Base-by-base conservation (phyloP, 441 rosid genomes). In the Macaranga tanarius region DNA sequence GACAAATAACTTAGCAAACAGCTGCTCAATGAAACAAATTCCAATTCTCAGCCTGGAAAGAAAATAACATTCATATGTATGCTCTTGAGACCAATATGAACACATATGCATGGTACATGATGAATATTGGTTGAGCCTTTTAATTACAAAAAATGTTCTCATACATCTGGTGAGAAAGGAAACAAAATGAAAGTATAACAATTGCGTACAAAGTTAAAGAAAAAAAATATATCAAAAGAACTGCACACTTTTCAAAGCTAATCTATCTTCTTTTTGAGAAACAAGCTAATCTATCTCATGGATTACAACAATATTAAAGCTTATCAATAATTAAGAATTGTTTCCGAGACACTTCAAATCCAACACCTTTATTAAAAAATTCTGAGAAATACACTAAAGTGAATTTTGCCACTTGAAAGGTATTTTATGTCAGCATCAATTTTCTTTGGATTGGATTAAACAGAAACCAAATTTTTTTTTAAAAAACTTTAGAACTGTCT, bases 1-100 rank as follows among this genome's bases (percentile, higher is more conserved):
- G 65, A 65, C 25, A 76, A 34, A 76, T 9, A 72, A 63, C 59
- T 72, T 25, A 75, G 67, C 63, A 10, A 75, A 63, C 3, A 15
- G 22, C 38, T 40, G 48, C 20, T 11, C 61, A 67, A 22, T 13
- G 26, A 9, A 44, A 60, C 42, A 48, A 69, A 71, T 47, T 74
- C 52, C 56, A 16, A 50, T 63, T 26, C 47, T 75, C 77, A 56
- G 58, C 72, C 75, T 62, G 67, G 12, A 62, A 69, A 55, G 4
- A 31, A n/a, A 69, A 51, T n/a, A 48, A 22, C 31, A 58, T 20
- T 42, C 20, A 59, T 61, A n/a, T 22, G 15, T 28, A n/a, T n/a
- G n/a, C 42, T 26, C 34, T 50, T 28, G 42, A 28, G 58, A 56
- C 66, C 31, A 62, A 9, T 72, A 59, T 28, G 17, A 25, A 26